These are phyloP conservation scores for Mycena vulgaris DNA, from an alignment of 768 basidiomycete genomes.

Conservation along the genomic window DNA sequence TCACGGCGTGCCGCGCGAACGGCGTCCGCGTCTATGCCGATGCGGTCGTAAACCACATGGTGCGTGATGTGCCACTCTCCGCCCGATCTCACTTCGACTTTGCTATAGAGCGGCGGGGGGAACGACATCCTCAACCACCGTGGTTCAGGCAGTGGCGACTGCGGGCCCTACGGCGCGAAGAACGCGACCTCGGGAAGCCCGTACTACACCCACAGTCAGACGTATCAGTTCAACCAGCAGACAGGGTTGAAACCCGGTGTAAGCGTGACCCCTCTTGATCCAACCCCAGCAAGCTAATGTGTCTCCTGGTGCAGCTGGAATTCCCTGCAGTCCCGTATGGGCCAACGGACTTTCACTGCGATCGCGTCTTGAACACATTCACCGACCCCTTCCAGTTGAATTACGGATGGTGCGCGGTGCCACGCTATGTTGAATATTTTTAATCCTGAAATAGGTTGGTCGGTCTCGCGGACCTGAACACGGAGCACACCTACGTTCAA, in stretches of 20 bases:
- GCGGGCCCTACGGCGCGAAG: conserved; percentile 14
- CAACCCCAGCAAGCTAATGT: not conserved
- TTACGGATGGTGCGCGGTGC: conserved; percentile 14
- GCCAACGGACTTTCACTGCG: conserved; percentile 23
- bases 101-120: conserved; percentile 14
- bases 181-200: conserved; percentile 7
- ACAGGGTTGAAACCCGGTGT: conserved; percentile 19
- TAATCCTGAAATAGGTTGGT: conserved; percentile 1
- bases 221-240: conserved; percentile 17
- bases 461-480: conserved; percentile 19
- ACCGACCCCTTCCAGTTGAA: conserved; percentile 23
- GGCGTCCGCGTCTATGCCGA: conserved; percentile 18
- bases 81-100: not conserved
- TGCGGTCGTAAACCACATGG: conserved; percentile 26
- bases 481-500: conserved; percentile 23
- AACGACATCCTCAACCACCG: conserved; percentile 22
- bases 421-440: not conserved
- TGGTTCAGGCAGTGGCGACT: conserved; percentile 10
- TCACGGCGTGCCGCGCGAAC: conserved; percentile 21
- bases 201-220: conserved; percentile 17
- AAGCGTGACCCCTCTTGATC: not conserved
- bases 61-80: not conserved
- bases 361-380: conserved; percentile 21
- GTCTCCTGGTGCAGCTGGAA: conserved; percentile 2
- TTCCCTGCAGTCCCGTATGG: conserved; percentile 23